These are phyloP conservation scores for Phaeosphaeria sp. DNA, from an alignment of 2,329 filamentous ascomycete genomes.

Conservation along the genomic window DNA sequence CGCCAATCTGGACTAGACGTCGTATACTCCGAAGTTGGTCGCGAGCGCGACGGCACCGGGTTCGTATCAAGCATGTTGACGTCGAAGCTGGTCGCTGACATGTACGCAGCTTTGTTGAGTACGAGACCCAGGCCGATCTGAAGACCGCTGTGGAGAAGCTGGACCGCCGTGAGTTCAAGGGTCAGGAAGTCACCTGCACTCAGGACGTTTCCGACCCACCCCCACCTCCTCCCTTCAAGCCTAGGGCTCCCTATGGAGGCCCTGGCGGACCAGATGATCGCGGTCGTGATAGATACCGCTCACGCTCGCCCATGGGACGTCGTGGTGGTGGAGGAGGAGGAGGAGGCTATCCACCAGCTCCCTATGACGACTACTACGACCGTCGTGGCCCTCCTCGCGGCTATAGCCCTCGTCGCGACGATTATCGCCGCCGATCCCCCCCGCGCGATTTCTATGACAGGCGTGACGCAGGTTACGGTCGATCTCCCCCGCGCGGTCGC, in stretches of 20 bases:
- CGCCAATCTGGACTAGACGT: conserved; percentile 96
- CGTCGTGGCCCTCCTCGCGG: conserved; percentile 80
- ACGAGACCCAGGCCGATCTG: conserved; percentile 89
- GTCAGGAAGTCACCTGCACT: conserved; percentile 81
- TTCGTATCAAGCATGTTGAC: conserved; percentile 56
- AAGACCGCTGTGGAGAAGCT: conserved; percentile 94
- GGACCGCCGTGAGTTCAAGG: conserved; percentile 92
- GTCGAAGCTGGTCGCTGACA: conserved; percentile 11
- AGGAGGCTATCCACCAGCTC: conserved; percentile 62
- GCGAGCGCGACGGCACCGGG: conserved; percentile 92
- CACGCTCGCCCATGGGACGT: conserved; percentile 73
- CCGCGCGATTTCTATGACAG: conserved; percentile 88
- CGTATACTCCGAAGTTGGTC: conserved; percentile 95
- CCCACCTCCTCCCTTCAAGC: conserved; percentile 46
- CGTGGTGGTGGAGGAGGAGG: conserved; percentile 50
- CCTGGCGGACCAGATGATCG: conserved; percentile 66
- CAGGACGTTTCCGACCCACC: conserved; percentile 72
- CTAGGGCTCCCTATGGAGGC: conserved; percentile 41
- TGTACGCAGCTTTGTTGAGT: conserved; percentile 86
- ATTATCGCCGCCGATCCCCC: conserved; percentile 82
- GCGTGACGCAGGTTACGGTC: conserved; percentile 65
- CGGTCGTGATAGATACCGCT: conserved; percentile 75
- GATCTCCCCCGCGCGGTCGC: conserved; percentile 70
- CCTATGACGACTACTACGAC: conserved; percentile 74
- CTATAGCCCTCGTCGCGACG: conserved; percentile 84